Percentiles rank a stretch among this genome's conserved stretches.
These are phyloP conservation scores for Paramarasmius palmivorus DNA, from an alignment of 1,284 basidiomycete species.

Conservation along the genomic window DNA sequence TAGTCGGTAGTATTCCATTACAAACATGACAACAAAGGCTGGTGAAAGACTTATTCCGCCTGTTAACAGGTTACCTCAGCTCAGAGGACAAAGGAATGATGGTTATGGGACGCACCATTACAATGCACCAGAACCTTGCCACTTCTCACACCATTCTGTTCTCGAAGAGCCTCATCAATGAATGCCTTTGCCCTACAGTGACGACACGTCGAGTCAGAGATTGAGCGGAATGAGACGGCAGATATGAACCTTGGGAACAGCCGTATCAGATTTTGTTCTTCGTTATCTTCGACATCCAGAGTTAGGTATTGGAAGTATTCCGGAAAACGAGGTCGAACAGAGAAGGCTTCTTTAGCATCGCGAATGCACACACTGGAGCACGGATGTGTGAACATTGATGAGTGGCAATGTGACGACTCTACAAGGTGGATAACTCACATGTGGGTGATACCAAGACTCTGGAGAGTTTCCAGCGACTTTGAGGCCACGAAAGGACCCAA, in stretches of 20 bases:
- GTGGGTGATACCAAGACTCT: constrained; percentile 74
- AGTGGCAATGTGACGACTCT: constrained; percentile 9
- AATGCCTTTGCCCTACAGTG: constrained; percentile 70
- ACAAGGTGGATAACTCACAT: constrained; percentile 58
- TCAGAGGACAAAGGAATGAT: background rate
- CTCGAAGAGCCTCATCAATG: constrained; percentile 70
- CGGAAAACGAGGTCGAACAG: constrained; percentile 84
- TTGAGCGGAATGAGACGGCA: constrained; percentile 5
- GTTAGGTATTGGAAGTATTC: constrained; percentile 80
- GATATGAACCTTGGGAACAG: constrained; percentile 70
- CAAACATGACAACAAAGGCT: constrained; percentile 89
- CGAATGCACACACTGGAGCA: constrained; percentile 77
- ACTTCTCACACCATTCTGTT: constrained; percentile 29
- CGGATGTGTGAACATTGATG: background rate
- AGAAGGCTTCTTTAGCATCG: constrained; percentile 84
- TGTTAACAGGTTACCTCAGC: constrained; percentile 27
- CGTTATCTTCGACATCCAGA: constrained; percentile 87
- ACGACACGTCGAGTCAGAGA: constrained; percentile 7
- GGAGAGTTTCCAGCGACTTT: constrained; percentile 72
- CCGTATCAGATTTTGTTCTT: constrained; percentile 87
- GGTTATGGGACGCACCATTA: constrained; percentile 60
- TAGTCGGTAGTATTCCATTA: constrained; percentile 81
- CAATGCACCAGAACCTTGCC: constrained; percentile 90
- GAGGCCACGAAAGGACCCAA: constrained; percentile 90
- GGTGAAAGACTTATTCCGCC: constrained; percentile 88